phyloP scores from a whole-genome alignment of 176 grass and related monocot genomes.

The Aegilops tauschii region DNA sequence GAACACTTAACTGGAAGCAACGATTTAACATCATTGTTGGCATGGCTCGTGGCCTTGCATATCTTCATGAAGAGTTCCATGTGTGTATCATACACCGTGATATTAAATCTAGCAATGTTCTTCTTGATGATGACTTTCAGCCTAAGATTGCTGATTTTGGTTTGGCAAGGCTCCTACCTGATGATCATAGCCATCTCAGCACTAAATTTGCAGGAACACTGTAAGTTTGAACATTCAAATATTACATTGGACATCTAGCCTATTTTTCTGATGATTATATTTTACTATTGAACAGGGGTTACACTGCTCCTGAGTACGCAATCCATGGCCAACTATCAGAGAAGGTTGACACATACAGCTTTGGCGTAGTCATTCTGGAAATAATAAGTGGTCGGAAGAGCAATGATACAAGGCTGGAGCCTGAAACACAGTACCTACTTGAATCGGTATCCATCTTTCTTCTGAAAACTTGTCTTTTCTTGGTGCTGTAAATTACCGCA shows the following conservation, averaged over 20 bases:
- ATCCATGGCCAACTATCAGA: slow-evolving; percentile 79
- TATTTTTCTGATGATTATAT: slow-evolving; percentile 19
- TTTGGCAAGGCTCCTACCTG: slow-evolving; percentile 70
- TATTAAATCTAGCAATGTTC: slow-evolving; percentile 76
- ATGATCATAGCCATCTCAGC: slow-evolving; percentile 81
- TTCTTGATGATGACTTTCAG: slow-evolving; percentile 77
- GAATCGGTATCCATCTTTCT: slow-evolving; percentile 66
- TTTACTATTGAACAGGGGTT: slow-evolving; percentile 57
- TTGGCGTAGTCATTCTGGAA: slow-evolving; percentile 73
- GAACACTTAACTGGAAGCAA: slow-evolving; percentile 75
- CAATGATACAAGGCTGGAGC: slow-evolving; percentile 69
- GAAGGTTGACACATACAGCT: slow-evolving; percentile 87
- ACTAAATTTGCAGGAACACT: slow-evolving; percentile 89
- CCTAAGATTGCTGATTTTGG: slow-evolving; percentile 84
- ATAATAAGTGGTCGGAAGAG: slow-evolving; percentile 79
- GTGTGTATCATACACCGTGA: slow-evolving; percentile 90
- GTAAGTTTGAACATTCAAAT: slow-evolving; percentile 46
- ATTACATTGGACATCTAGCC: neutral
- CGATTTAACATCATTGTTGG: slow-evolving; percentile 75
- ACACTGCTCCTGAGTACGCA: slow-evolving; percentile 88
- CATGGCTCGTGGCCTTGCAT: slow-evolving; percentile 76
- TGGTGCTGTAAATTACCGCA: slow-evolving; percentile 4
- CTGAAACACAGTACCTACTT: slow-evolving; percentile 68
- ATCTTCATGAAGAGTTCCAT: slow-evolving; percentile 85
- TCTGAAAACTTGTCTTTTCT: slow-evolving; percentile 19